Evolutionary conservation across 78 protist species (phyloP), one percentile per base, ranked within the genome.

Genomic region (Mantamonas sphyraenae): DNA sequence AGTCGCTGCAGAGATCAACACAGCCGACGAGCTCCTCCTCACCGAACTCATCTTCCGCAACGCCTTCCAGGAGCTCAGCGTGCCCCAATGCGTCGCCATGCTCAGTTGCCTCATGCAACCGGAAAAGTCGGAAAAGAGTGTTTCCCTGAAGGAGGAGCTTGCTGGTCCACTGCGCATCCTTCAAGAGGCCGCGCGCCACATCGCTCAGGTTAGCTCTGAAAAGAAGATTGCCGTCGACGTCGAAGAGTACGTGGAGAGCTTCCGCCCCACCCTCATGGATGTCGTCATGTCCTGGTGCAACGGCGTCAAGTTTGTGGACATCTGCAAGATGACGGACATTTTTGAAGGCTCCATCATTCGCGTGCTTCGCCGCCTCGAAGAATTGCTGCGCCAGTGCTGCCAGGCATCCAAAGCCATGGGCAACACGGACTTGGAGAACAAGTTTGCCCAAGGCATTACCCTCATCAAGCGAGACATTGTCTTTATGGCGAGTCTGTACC

Each of bases 331-430:
- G 85, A 92, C 98, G 34, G 89, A 87, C 2, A 69, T 85, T 20
- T 96, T 92, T 38, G 99, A 97, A 64, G 98, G 97, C 50, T 68
- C 71, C 61, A 69, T 96, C 33, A 82, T 97, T 37, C 67, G 99
- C 19, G 12, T 12, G 28, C 12, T 47, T 28, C 51, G 90, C 9
- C 14, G 94, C 17, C 57, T 90, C 12, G 83, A 93, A 47, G 99
- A 96, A 86, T 64, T 96, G 24, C 69, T 96, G 28, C 39, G 89
- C 22, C 98, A 97, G 65, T 47, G 93, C 69, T 64, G 73, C 2
- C 24, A 20, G 9, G 97, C 97, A 3, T 73, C 97, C 35, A 89
- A 91, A 72, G 81, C 84, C 35, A 93, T 95, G 16, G 97, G 98
- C 60, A 83, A 88, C 66, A 55, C 33, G 14, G 96, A 86, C 39